These are phyloP conservation scores for Saccharomycopsis hybrid DNA, from an alignment of 1,139 yeast species.

Conservation along the genomic window DNA sequence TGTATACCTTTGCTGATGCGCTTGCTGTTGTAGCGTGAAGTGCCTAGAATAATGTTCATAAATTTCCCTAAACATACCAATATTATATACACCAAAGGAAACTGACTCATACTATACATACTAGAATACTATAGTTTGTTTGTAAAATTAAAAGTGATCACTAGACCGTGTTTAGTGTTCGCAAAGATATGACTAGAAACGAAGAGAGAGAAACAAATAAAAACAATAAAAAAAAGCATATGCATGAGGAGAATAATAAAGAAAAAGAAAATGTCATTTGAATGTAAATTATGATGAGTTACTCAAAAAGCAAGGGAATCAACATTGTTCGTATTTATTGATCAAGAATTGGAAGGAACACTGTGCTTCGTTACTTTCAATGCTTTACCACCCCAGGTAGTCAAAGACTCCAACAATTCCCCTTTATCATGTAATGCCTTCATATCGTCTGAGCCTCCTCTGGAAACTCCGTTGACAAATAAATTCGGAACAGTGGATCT, in stretches of 20 bases:
- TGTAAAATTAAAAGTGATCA: no score
- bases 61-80: no score
- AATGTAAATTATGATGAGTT: no score
- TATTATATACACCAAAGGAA: no score
- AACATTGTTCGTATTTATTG: no score
- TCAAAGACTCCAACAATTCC: conserved; percentile 41
- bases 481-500: conserved; percentile 71
- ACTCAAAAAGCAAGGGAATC: no score
- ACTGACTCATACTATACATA: no score
- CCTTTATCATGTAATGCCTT: conserved; percentile 52
- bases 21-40: no score
- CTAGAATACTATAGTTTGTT: no score
- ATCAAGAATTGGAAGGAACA: conserved; percentile 41
- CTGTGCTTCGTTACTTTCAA: conserved; percentile 48
- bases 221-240: not conserved
- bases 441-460: conserved; percentile 82
- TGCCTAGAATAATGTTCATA: no score
- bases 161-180: no score
- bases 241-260: not conserved
- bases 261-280: not conserved
- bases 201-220: not conserved
- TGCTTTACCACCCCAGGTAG: conserved; percentile 57
- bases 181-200: not conserved
- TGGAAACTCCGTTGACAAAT: conserved; percentile 52
- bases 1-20: no score